Percentiles rank a stretch among this genome's conserved stretches.
phyloP scores from a whole-genome alignment of 2,329 filamentous ascomycete species.

The Paraphaeosphaeria minitans region DNA sequence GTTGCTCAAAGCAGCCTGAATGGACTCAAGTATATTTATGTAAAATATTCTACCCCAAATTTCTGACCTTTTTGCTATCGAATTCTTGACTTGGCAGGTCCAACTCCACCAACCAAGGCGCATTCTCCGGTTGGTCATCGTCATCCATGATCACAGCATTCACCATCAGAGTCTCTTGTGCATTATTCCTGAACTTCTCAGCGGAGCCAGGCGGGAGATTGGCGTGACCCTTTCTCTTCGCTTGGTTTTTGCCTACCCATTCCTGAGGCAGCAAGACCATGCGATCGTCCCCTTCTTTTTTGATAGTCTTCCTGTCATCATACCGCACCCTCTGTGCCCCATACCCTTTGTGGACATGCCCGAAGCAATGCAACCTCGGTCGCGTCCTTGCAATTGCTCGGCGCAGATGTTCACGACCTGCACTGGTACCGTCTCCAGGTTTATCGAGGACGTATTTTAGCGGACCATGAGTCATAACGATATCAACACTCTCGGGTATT shows the following conservation, averaged over 20 bases:
- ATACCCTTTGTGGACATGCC: constrained; percentile 62
- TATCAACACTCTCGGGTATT: constrained; percentile 53
- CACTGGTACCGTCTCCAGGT: constrained; percentile 38
- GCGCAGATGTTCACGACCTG: constrained; percentile 61
- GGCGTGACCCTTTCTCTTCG: constrained; percentile 26
- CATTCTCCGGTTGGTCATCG: constrained; percentile 53
- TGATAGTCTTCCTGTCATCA: constrained; percentile 17
- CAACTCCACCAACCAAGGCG: constrained; percentile 61
- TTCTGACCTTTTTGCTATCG: no score
- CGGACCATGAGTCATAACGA: constrained; percentile 66
- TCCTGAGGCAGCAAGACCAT: constrained; percentile 22
- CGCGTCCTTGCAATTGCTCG: constrained; percentile 52
- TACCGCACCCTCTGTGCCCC: constrained; percentile 42
- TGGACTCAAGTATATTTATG: no score
- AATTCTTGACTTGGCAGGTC: constrained; percentile 35
- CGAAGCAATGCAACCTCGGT: constrained; percentile 63
- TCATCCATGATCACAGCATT: constrained; percentile 61
- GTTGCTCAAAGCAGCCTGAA: no score
- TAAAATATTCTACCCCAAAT: no score
- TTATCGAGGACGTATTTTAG: constrained; percentile 58
- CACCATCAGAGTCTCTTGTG: constrained; percentile 58
- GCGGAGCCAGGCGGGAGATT: constrained; percentile 36
- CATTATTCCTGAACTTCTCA: constrained; percentile 31
- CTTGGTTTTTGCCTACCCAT: constrained; percentile 30
- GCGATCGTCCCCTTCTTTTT: constrained; percentile 13